Conservation (phyloP, 257 asterid genomes). For the Ballota nigra region DNA sequence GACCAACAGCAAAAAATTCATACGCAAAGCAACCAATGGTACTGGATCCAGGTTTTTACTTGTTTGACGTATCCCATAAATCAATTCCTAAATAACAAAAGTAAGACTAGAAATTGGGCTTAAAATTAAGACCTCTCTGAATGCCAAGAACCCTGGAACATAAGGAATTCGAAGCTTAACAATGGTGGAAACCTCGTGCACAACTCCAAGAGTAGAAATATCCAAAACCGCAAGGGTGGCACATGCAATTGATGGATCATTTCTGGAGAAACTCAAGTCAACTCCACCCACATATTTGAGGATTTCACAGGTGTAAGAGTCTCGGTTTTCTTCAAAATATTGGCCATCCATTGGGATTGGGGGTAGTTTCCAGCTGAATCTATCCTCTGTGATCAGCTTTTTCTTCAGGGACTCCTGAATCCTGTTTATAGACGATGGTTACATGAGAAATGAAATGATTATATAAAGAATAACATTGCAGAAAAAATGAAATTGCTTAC, state of each 20-base stretch:
- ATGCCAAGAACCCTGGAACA: constrained; percentile 84
- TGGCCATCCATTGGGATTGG: neutral
- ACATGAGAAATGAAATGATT: neutral
- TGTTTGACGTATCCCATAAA: neutral
- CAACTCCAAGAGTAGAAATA: constrained; percentile 48
- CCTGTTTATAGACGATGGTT: constrained; percentile 30
- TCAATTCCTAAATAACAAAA: neutral
- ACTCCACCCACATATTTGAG: constrained; percentile 77
- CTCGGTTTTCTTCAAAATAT: constrained; percentile 21
- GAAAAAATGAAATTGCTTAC: neutral
- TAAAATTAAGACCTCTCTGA: constrained; percentile 65
- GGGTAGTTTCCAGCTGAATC: constrained; percentile 58
- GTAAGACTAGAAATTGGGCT: neutral
- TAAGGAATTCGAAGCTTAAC: constrained; percentile 66
- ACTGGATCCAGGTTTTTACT: neutral
- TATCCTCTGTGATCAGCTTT: constrained; percentile 50
- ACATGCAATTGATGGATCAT: constrained; percentile 73
- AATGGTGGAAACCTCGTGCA: constrained; percentile 59
- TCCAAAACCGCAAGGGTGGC: constrained; percentile 80
- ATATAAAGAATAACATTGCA: neutral
- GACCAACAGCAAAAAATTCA: neutral
- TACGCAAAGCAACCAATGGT: neutral
- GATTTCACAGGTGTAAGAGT: constrained; percentile 17
- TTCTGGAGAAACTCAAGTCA: constrained; percentile 80
- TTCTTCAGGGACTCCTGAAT: constrained; percentile 61